These are phyloP conservation scores for Tylopilus orsonianus DNA, from an alignment of 1,284 basidiomycete species.

Conservation along the genomic window DNA sequence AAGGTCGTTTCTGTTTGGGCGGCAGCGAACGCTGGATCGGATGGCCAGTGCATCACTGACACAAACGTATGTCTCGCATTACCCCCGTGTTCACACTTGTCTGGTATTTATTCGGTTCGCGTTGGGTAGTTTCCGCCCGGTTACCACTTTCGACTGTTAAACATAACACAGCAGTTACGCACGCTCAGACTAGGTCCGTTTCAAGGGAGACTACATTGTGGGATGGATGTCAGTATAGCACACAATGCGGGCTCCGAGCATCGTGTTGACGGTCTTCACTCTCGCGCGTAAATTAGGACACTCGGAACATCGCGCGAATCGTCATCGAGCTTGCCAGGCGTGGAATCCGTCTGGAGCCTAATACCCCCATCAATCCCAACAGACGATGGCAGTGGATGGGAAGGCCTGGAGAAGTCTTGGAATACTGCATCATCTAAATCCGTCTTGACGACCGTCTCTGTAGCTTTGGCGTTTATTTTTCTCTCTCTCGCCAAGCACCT, in stretches of 20 bases:
- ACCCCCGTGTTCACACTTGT: constrained; percentile 12
- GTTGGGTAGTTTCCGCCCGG: constrained; percentile 15
- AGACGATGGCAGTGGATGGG: constrained; percentile 85
- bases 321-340: constrained; percentile 70
- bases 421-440: constrained; percentile 39
- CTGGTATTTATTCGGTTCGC: constrained; percentile 23
- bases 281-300: constrained; percentile 55
- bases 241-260: constrained; percentile 13
- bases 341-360: constrained; percentile 68
- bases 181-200: constrained; percentile 64
- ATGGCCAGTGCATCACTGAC: constrained; percentile 27
- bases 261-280: constrained; percentile 14
- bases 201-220: constrained; percentile 80
- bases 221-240: constrained; percentile 73
- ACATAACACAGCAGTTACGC: constrained; percentile 63
- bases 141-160: constrained; percentile 43
- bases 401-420: constrained; percentile 61
- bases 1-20: constrained; percentile 52
- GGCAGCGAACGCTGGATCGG: constrained; percentile 21
- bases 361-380: constrained; percentile 66
- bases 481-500: neutral
- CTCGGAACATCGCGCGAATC: constrained; percentile 81
- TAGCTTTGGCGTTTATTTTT: constrained; percentile 2
- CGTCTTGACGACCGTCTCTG: constrained; percentile 1
- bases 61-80: constrained; percentile 24